A percentile compares a stretch with the other conserved stretches of the same genome.
Evolutionary conservation across 176 grass and related monocot species (phyloP).

Genomic region (Tillandsia leiboldiana): DNA sequence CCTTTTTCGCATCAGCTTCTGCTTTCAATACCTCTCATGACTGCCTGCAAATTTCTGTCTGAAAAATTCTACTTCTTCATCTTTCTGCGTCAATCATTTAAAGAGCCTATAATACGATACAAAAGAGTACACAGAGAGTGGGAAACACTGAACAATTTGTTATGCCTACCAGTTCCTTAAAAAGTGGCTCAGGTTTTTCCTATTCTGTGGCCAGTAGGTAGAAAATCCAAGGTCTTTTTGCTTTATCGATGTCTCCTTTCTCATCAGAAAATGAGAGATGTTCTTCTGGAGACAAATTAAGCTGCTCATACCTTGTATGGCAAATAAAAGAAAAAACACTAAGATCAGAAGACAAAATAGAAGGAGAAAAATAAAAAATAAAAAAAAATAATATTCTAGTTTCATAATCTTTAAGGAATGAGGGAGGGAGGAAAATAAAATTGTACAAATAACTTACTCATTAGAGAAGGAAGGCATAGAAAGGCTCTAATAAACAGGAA

Average conservation of each 20-base stretch:
- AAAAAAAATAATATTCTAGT: neutral
- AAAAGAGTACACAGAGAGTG: conserved; percentile 10
- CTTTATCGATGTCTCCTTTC: conserved; percentile 53
- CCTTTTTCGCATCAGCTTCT: conserved; percentile 58
- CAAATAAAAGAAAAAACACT: conserved; percentile 3
- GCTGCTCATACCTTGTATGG: conserved; percentile 54
- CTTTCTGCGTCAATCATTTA: conserved; percentile 43
- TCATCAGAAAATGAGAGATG: conserved; percentile 65
- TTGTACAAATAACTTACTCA: conserved; percentile 29
- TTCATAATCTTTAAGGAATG: neutral
- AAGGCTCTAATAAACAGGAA: conserved; percentile 80
- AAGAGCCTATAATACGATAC: conserved; percentile 1
- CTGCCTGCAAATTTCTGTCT: conserved; percentile 73
- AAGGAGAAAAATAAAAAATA: neutral
- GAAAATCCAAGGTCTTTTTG: conserved; percentile 68
- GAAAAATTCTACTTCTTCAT: conserved; percentile 53
- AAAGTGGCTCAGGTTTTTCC: conserved; percentile 68
- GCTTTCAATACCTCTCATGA: conserved; percentile 72
- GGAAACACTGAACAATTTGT: conserved; percentile 4
- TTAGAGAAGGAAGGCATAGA: conserved; percentile 74
- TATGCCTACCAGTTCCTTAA: conserved; percentile 69
- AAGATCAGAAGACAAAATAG: neutral
- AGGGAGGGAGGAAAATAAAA: neutral
- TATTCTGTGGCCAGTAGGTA: conserved; percentile 73
- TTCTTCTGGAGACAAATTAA: conserved; percentile 55